Conservation (phyloP, 257 asterid species). For the Linderniella brevidens region DNA sequence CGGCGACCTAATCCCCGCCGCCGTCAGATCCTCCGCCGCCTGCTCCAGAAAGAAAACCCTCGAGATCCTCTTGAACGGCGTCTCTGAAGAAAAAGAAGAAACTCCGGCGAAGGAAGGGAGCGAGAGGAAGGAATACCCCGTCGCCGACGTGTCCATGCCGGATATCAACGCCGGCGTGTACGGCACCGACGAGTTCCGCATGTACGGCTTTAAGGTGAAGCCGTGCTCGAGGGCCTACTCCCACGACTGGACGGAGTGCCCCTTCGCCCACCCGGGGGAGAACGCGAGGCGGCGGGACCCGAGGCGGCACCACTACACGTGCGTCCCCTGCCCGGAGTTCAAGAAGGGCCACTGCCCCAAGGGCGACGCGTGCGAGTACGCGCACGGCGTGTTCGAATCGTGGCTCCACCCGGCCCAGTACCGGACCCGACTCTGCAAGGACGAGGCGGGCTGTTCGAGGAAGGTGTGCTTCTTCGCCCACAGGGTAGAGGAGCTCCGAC, state of each 20-base stretch:
- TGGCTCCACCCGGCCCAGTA: conserved; percentile 98
- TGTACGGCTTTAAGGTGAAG: conserved; percentile 37
- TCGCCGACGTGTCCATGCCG: conserved; percentile 31
- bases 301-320: conserved; percentile 39
- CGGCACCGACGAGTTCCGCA: conserved; percentile 32
- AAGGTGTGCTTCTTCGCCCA: conserved; percentile 90
- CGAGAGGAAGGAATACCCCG: conserved; percentile 60
- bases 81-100: conserved; percentile 17
- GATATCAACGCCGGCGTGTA: conserved; percentile 32
- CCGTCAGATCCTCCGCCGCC: conserved; percentile 17
- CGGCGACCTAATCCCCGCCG: conserved; percentile 37
- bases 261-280: conserved; percentile 45
- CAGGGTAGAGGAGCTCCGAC: conserved; percentile 61
- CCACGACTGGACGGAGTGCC: conserved; percentile 50
- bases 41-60: conserved; percentile 25
- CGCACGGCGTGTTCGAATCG: conserved; percentile 89
- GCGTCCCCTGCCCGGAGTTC: conserved; percentile 89
- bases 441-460: conserved; percentile 62
- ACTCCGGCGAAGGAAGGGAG: conserved; percentile 13
- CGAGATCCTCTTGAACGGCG: conserved; percentile 56
- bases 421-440: conserved; percentile 80
- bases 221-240: conserved; percentile 47
- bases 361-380: conserved; percentile 61
- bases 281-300: conserved; percentile 55
- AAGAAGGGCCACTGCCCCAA: conserved; percentile 72